A percentile compares a stretch with the other conserved stretches of the same genome.
Evolutionary conservation across 441 rosid genomes (phyloP).

Genomic region (Lepidium campestre): DNA sequence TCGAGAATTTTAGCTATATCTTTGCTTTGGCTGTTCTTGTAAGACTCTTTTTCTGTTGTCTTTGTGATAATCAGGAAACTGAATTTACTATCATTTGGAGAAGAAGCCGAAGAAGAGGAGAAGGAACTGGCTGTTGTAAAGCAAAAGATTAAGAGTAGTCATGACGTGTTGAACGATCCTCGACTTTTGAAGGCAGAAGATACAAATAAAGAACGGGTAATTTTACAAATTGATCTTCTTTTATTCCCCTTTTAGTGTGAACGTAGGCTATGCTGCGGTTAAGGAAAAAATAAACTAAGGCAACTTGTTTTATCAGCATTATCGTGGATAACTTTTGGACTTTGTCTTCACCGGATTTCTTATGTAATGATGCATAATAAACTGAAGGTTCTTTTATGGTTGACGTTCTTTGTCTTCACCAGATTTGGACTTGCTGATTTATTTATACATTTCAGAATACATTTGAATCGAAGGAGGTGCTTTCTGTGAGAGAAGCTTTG

Average conservation of each 20-base stretch:
- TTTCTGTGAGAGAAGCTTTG: slow-evolving; percentile 72
- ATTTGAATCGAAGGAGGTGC: slow-evolving; percentile 50
- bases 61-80: slow-evolving; percentile 54
- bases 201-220: slow-evolving; percentile 49
- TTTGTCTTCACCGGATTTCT: no score
- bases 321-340: not conserved
- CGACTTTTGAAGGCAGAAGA: slow-evolving; percentile 65
- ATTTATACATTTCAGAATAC: slow-evolving; percentile 42
- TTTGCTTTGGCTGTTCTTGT: slow-evolving; percentile 6
- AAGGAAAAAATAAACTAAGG: not conserved
- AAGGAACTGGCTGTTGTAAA: slow-evolving; percentile 62
- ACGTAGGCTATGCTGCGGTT: not conserved
- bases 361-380: not conserved
- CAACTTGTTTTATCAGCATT: not conserved
- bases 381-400: not conserved
- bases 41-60: slow-evolving; percentile 3
- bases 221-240: not conserved
- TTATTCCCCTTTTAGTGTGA: not conserved
- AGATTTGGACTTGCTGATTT: slow-evolving; percentile 12
- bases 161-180: slow-evolving; percentile 91
- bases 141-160: slow-evolving; percentile 88
- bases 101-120: slow-evolving; percentile 96
- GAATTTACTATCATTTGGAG: slow-evolving; percentile 91
- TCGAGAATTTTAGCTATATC: not conserved
- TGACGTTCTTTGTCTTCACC: not conserved